Base-by-base conservation (phyloP, 2,329 filamentous ascomycete genomes). In the Tolypocladium amazonense region DNA sequence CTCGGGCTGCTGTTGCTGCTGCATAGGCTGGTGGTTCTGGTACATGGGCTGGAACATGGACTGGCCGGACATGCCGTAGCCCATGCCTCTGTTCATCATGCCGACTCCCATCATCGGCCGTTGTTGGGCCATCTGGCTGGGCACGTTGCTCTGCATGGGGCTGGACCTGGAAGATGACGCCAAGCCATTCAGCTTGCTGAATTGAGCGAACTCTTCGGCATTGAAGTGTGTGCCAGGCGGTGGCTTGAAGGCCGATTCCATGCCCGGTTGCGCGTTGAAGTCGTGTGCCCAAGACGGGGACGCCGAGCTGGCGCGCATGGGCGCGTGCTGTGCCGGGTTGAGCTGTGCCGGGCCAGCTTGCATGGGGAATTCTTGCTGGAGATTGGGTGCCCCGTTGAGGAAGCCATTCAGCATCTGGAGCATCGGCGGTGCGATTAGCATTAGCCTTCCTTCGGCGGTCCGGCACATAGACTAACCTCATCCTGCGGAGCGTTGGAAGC, bases 341-440 rank as follows among this genome's bases (percentile, higher is more conserved):
- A 84, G 71, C 60, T 76, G 77, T 55, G 80, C 72, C 41, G 75
- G 74, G 27, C 75, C 76, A 56, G 78, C 78, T 61, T 80, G 79
- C 69, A 81, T 76, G 12, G 78, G 73, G 65, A 83, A 80, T 58
- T 83, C 80, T 68, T 81, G 79, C 65, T 82, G 79, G 57, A 85
- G 73, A 56, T 66, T 77, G n/a, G 80, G 86, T 59, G 84, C 85
- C 70, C 94, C 88, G 71, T 96, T 91, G 69, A 96, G 82, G 72
- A 97, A 97, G 62, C 91, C 88, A 70, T 95, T 92, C 85, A 96
- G 90, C 88, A 93, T 92, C 90, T 95, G 67, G 55, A 59, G 47
- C 37, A 50, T 60, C 60, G 64, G 61, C 43, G 43, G 41, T 25
- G 60, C 59, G 33, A 69, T 72, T 70, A 72, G 69, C 69, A 69